phyloP scores from a whole-genome alignment of 1,284 basidiomycete species.

The Coniferiporia sulphurascens region DNA sequence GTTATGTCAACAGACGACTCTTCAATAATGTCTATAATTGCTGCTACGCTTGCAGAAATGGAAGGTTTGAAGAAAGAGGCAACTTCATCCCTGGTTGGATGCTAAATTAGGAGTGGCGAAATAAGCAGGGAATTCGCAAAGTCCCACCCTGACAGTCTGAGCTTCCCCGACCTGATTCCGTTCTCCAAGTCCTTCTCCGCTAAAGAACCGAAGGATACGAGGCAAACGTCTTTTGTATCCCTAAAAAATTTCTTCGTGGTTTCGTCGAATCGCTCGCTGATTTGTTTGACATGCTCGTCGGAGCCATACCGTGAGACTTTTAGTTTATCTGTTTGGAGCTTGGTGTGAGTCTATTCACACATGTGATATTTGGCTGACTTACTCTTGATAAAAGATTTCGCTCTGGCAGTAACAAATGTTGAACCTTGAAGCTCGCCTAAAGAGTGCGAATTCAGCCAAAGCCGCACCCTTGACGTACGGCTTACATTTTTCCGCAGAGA shows the following conservation, averaged over 20 bases:
- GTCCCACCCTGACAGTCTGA: slow-evolving; percentile 64
- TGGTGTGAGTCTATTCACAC: too few species aligned
- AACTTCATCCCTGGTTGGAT: slow-evolving; percentile 31
- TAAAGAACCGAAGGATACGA: slow-evolving; percentile 68
- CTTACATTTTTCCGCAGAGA: slow-evolving; percentile 72
- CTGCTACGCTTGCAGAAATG: slow-evolving; percentile 36
- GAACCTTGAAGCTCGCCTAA: slow-evolving; percentile 34
- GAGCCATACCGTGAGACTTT: slow-evolving; percentile 45
- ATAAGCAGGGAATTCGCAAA: slow-evolving; percentile 6
- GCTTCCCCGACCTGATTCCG: slow-evolving; percentile 63
- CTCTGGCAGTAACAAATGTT: slow-evolving; percentile 40
- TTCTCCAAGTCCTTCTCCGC: slow-evolving; percentile 64
- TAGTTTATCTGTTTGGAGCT: not conserved
- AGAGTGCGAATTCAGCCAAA: not conserved
- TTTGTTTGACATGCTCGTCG: slow-evolving; percentile 60
- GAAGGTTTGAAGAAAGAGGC: slow-evolving; percentile 45
- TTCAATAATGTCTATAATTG: slow-evolving; percentile 27
- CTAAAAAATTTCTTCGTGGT: slow-evolving; percentile 74
- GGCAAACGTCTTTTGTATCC: slow-evolving; percentile 58
- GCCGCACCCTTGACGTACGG: slow-evolving; percentile 1
- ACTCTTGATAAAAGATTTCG: slow-evolving; percentile 34
- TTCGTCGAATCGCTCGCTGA: slow-evolving; percentile 67
- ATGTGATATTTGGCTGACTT: slow-evolving; percentile 2
- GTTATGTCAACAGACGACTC: slow-evolving; percentile 29
- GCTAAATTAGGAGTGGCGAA: not conserved